Conservation (phyloP, 306 rosid species). For the Pyrus bretschneideri region DNA sequence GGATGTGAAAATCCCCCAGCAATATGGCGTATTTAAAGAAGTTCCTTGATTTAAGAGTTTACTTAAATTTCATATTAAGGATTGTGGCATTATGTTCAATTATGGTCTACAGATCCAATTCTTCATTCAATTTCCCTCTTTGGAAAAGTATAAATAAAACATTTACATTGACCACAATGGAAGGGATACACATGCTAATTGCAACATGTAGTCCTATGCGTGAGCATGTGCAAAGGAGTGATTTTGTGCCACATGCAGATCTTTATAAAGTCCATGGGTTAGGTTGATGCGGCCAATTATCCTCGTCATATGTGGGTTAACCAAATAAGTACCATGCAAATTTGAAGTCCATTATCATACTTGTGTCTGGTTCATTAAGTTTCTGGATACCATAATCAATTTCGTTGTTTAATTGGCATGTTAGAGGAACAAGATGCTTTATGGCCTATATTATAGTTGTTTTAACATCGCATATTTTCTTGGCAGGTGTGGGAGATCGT, state of each 20-base stretch:
- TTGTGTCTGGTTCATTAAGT: background rate
- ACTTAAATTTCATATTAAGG: background rate
- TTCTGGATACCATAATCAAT: background rate
- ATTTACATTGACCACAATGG: background rate
- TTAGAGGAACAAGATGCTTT: background rate
- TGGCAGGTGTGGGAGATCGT: conserved; percentile 90
- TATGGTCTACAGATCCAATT: background rate
- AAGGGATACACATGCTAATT: background rate
- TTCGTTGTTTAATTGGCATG: background rate
- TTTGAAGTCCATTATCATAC: background rate
- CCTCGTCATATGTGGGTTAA: background rate
- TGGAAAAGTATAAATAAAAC: background rate
- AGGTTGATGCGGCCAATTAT: background rate
- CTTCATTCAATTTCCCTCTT: background rate
- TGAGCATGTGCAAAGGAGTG: background rate
- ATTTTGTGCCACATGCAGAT: background rate
- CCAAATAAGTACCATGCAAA: background rate
- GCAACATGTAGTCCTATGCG: background rate
- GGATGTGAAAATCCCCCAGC: background rate
- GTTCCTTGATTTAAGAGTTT: background rate
- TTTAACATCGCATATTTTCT: background rate
- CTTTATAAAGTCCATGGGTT: background rate
- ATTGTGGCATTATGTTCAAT: background rate
- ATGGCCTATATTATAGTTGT: background rate
- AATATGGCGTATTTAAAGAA: background rate